Evolutionary conservation across 2,329 filamentous ascomycete species (phyloP).

Genomic region (Aspergillus floridensis): DNA sequence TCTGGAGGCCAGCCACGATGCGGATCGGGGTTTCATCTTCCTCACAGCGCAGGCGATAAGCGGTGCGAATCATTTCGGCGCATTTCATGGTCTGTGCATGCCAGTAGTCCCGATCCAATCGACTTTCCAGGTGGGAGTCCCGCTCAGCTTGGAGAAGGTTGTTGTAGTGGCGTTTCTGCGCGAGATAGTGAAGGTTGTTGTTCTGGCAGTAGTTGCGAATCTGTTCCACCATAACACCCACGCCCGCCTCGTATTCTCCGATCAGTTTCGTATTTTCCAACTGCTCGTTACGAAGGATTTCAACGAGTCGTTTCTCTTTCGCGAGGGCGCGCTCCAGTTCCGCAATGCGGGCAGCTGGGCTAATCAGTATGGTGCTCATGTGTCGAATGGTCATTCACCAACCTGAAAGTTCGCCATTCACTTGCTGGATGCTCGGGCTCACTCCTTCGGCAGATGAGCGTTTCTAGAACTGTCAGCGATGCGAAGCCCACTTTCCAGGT

Average conservation of each 20-base stretch:
- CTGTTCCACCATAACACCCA: slow-evolving; percentile 50
- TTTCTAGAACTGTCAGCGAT: slow-evolving; percentile 31
- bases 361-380: not conserved
- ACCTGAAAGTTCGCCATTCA: slow-evolving; percentile 46
- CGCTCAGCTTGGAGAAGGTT: slow-evolving; percentile 51
- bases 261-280: slow-evolving; percentile 49
- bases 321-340: slow-evolving; percentile 50
- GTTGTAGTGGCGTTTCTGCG: slow-evolving; percentile 50
- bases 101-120: slow-evolving; percentile 51
- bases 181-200: slow-evolving; percentile 48
- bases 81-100: slow-evolving; percentile 48
- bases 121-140: slow-evolving; percentile 48
- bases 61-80: slow-evolving; percentile 50
- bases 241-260: slow-evolving; percentile 46
- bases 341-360: slow-evolving; percentile 45
- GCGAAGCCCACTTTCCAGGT: not conserved
- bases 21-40: slow-evolving; percentile 47
- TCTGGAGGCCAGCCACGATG: slow-evolving; percentile 47
- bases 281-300: slow-evolving; percentile 47
- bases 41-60: slow-evolving; percentile 47
- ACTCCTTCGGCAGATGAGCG: slow-evolving; percentile 43
- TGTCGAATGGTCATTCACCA: slow-evolving; percentile 9
- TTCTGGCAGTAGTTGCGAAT: slow-evolving; percentile 52
- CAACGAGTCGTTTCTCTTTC: slow-evolving; percentile 43
- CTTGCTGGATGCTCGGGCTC: slow-evolving; percentile 41